Percentiles rank a stretch among this genome's conserved stretches.
Conservation (phyloP, 2,329 filamentous ascomycete genomes). For the Trichoderma harzianum region DNA sequence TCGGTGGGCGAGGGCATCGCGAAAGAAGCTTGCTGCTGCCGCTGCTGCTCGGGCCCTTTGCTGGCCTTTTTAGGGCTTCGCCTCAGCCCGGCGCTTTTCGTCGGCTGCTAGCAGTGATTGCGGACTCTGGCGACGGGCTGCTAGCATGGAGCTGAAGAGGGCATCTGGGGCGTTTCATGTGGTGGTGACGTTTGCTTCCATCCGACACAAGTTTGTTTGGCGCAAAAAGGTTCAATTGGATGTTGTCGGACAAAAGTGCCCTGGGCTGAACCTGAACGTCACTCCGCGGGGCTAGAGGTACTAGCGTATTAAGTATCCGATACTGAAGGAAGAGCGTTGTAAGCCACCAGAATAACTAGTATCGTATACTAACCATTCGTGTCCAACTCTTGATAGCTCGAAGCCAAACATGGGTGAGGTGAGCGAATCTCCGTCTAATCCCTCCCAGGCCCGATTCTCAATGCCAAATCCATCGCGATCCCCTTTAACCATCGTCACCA, state of each 20-base stretch:
- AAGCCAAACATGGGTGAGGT: not conserved
- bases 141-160: not conserved
- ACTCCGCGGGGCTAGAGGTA: not conserved
- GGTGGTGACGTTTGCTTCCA: not conserved
- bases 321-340: not conserved
- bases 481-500: not conserved
- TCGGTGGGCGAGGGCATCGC: slow-evolving; percentile 38
- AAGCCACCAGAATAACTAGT: not conserved
- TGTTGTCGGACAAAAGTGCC: not conserved
- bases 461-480: not conserved
- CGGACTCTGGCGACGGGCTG: not conserved
- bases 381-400: not conserved
- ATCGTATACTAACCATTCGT: not conserved
- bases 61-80: not conserved
- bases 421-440: not conserved
- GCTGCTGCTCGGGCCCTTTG: not conserved
- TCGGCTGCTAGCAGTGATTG: not conserved
- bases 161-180: not conserved
- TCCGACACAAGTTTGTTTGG: not conserved
- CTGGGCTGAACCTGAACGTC: not conserved
- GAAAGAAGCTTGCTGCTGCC: too few relatives aligned
- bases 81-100: not conserved
- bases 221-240: not conserved
- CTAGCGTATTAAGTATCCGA: not conserved
- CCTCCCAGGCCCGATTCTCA: not conserved